A percentile compares a stretch with the other conserved stretches of the same genome.
phyloP scores from a whole-genome alignment of 768 basidiomycete species.

The Mycena pura region DNA sequence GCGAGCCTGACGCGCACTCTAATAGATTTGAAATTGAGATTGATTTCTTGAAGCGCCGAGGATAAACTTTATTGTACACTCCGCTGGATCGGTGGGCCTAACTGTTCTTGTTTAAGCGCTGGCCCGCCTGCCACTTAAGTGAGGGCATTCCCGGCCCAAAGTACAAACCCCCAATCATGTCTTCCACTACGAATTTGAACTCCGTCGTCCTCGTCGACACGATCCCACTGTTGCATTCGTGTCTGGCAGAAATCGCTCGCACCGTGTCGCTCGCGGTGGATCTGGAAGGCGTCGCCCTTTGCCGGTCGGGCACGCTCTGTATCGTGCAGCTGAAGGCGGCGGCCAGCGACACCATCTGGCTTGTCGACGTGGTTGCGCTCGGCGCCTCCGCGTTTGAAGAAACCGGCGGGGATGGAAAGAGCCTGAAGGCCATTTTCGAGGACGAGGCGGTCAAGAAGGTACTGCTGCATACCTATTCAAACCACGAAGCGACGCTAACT shows the following conservation, averaged over 20 bases:
- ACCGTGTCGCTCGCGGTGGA: conserved; percentile 38
- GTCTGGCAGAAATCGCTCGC: neutral
- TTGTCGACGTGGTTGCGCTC: conserved; percentile 43
- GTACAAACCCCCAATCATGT: neutral
- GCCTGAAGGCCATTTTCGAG: conserved; percentile 32
- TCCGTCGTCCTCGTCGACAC: conserved; percentile 16
- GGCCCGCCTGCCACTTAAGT: no score
- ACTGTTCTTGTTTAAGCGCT: no score
- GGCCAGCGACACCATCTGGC: conserved; percentile 37
- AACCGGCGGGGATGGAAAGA: conserved; percentile 28
- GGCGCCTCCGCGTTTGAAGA: conserved; percentile 37
- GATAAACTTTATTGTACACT: no score
- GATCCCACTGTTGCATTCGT: conserved; percentile 6
- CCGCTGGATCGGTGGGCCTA: no score
- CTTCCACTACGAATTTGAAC: neutral
- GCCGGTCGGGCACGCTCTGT: conserved; percentile 37
- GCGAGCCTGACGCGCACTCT: no score
- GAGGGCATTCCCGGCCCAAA: no score
- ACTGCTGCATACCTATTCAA: neutral
- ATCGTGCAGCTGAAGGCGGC: conserved; percentile 39
- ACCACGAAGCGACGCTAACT: no score
- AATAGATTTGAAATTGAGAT: no score
- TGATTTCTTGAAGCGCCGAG: no score
- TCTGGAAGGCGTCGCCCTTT: conserved; percentile 42
- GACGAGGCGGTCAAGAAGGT: conserved; percentile 32